Evolutionary conservation across 2,329 filamentous ascomycete species (phyloP), one percentile per base, ranked within the genome.

Genomic region (Colletotrichum salicis): DNA sequence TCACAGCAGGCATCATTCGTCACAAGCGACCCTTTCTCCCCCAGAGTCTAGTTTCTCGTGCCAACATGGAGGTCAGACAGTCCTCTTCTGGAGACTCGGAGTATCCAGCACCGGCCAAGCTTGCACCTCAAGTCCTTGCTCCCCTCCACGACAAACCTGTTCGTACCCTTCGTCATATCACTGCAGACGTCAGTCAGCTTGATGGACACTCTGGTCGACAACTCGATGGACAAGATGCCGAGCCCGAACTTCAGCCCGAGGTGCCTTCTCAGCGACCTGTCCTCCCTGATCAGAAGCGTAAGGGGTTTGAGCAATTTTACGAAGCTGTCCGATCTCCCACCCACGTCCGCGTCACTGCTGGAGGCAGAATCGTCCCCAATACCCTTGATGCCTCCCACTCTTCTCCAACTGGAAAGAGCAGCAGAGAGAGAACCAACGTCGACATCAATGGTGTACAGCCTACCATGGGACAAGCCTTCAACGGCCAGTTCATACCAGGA

Each of bases 241-340:
- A 85, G 61, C 54, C 67, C 8, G 64, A 67, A 27, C 11, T 54
- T 12, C 37, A 35, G n/a, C 13, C 51, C 37, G 64, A 71, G 45
- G 37, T 24, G 12, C 70, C 37, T 22, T 19, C 41, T 19, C 73
- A 74, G 82, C 54, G 59, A 51, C 45, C 69, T 31, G 22, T 55
- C 19, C 69, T 71, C 10, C 69, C 69, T 33, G 86, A 88, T 31
- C 90, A 92, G 78, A 86, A 88, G 75, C 86, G 86, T 41, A 89
- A 92, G 78, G 90, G 90, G n/a, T 92, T 92, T 75, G 87, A 91
- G 78, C 85, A 87, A 64, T 92, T 92, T 77, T 92, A 90, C 81
- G 90, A 90, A 77, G 89, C 90, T 12, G 90, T 92, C n/a, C 86
- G 89, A 5, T 92, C 90, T 41, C 90, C 90, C 8, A 90, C 89